Evolutionary conservation across 495 filamentous ascomycete genomes (phyloP), one percentile per base, ranked within the genome.

Genomic region (Thozetella sp.): DNA sequence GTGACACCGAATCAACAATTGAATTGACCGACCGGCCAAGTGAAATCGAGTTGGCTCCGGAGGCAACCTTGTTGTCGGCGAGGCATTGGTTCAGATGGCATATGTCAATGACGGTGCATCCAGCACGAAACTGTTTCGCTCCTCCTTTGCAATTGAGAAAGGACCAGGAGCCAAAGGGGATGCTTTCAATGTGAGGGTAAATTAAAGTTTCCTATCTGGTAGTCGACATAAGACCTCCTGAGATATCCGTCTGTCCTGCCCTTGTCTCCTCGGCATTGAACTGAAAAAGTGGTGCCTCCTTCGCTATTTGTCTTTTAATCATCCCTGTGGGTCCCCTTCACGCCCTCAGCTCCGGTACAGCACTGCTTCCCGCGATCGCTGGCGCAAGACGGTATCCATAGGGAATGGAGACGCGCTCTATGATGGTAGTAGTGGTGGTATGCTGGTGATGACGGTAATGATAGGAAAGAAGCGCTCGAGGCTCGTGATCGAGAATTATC

Each of bases 401-500:
- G n/a, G n/a, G n/a, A n/a, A n/a, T n/a, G n/a, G n/a, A n/a, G n/a
- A n/a, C n/a, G n/a, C n/a, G n/a, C n/a, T n/a, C n/a, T n/a, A n/a
- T n/a, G n/a, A n/a, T n/a, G n/a, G n/a, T n/a, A n/a, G n/a, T n/a
- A n/a, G n/a, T n/a, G n/a, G n/a, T n/a, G n/a, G n/a, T n/a, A n/a
- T n/a, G n/a, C n/a, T n/a, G n/a, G n/a, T n/a, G n/a, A n/a, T n/a
- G n/a, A n/a, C n/a, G n/a, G n/a, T n/a, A n/a, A n/a, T n/a, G n/a
- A n/a, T n/a, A n/a, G n/a, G n/a, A n/a, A 43, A 34, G 22, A 43
- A 57, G 11, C 23, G 15, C 37, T 15, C 45, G 24, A n/a, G 22
- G 25, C 56, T 22, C n/a, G 22, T 58, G 25, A 58, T 40, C 45
- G n/a, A 3, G 12, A 53, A 58, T 58, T 58, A 58, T 40, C 24